These are phyloP conservation scores for Colletotrichum viniferum DNA, from an alignment of 2,329 filamentous ascomycete species.

Conservation along the genomic window DNA sequence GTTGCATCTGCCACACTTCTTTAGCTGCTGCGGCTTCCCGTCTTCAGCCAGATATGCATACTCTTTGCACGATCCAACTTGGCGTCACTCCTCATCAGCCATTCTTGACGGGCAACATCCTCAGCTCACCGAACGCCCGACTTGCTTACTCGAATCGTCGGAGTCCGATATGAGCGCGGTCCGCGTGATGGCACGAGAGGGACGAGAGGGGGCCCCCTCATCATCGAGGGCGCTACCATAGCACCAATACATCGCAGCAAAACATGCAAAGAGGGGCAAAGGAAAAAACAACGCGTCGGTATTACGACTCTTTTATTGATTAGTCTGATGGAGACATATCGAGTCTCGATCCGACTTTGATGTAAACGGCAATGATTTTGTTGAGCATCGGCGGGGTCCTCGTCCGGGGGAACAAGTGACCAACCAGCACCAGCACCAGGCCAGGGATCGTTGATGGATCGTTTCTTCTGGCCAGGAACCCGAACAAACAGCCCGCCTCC, in stretches of 20 bases:
- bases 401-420: background rate
- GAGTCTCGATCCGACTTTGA: background rate
- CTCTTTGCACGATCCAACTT: background rate
- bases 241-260: background rate
- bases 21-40: constrained; percentile 6
- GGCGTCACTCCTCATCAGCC: background rate
- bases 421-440: background rate
- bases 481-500: background rate
- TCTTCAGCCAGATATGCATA: constrained; percentile 1
- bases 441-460: background rate
- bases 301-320: background rate
- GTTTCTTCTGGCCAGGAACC: background rate
- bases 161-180: background rate
- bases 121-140: background rate
- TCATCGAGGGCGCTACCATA: background rate
- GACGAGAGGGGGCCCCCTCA: background rate
- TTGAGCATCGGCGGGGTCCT: constrained; percentile 9
- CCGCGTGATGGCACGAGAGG: background rate
- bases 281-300: background rate
- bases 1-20: background rate
- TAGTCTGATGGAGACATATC: background rate
- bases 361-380: background rate
- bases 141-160: background rate
- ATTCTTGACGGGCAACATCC: background rate
- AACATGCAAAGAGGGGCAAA: background rate